Conservation (phyloP, 441 rosid species). For the Adansonia madagascariensis region DNA sequence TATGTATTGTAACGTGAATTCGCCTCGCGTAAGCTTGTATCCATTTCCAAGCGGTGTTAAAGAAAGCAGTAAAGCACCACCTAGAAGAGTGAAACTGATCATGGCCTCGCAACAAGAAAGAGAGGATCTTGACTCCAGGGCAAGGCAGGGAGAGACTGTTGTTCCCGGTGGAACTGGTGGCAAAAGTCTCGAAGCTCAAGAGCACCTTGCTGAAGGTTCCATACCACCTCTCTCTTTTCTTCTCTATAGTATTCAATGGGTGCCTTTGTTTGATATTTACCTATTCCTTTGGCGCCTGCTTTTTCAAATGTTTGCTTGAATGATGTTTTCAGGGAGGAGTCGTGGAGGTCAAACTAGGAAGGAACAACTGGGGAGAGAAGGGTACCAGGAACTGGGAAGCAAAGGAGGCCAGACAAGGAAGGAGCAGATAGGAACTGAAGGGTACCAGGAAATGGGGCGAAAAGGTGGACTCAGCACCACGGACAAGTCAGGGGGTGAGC, state of each 20-base stretch:
- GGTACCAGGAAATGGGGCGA: slow-evolving; percentile 50
- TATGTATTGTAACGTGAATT: not conserved
- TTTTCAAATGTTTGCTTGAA: not conserved
- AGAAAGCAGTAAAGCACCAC: not conserved
- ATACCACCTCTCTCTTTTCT: too few species aligned
- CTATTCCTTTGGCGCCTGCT: not conserved
- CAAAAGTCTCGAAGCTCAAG: slow-evolving; percentile 54
- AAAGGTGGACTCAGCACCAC: slow-evolving; percentile 47
- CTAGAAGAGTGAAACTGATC: not conserved
- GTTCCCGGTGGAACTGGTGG: slow-evolving; percentile 58
- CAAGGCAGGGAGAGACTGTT: slow-evolving; percentile 51
- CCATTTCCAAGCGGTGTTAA: not conserved
- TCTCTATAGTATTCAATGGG: slow-evolving; percentile 20
- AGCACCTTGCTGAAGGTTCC: slow-evolving; percentile 47
- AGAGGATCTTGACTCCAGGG: slow-evolving; percentile 42
- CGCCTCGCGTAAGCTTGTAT: not conserved
- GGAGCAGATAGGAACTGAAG: slow-evolving; percentile 44
- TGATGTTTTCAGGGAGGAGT: slow-evolving; percentile 43
- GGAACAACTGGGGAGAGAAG: slow-evolving; percentile 42
- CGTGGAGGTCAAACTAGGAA: slow-evolving; percentile 45
- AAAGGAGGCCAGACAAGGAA: slow-evolving; percentile 47
- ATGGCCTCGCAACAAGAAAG: slow-evolving; percentile 50
- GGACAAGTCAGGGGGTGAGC: slow-evolving; percentile 48
- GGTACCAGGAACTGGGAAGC: slow-evolving; percentile 35
- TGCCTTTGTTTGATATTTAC: not conserved